Evolutionary conservation across 1,284 basidiomycete species (phyloP).

Genomic region (Crucibulum cyathiforme): DNA sequence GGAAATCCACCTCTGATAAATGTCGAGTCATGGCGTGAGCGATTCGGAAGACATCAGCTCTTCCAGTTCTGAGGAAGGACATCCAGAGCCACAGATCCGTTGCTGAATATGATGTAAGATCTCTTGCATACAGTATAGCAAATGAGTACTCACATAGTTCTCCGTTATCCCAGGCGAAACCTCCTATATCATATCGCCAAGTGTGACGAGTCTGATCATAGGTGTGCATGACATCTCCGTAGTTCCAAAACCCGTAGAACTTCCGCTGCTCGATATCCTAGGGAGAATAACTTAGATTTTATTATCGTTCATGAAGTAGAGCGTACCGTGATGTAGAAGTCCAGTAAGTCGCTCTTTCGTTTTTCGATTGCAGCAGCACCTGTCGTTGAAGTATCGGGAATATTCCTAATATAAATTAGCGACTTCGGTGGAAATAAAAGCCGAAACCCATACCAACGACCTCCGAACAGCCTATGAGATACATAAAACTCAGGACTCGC

Average conservation of each 20-base stretch:
- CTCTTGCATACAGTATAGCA: not conserved
- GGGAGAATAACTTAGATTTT: not conserved
- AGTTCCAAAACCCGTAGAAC: conserved; percentile 51
- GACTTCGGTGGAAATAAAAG: not conserved
- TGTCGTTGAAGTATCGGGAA: conserved; percentile 38
- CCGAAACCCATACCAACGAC: conserved; percentile 35
- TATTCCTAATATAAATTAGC: conserved; percentile 24
- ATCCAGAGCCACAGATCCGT: conserved; percentile 53
- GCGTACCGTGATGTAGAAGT: conserved; percentile 47
- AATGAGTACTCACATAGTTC: conserved; percentile 35
- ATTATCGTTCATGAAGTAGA: not conserved
- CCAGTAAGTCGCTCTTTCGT: conserved; percentile 42
- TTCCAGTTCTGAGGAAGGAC: conserved; percentile 49
- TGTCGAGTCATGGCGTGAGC: conserved; percentile 48
- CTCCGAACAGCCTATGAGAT: conserved; percentile 45
- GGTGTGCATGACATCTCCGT: conserved; percentile 51
- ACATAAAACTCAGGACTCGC: conserved; percentile 44
- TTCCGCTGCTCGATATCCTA: conserved; percentile 47
- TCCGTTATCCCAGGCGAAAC: conserved; percentile 48
- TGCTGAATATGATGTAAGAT: conserved; percentile 17
- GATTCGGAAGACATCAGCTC: conserved; percentile 47
- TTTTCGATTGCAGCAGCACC: conserved; percentile 43
- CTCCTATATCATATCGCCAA: conserved; percentile 52
- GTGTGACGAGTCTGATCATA: conserved; percentile 49
- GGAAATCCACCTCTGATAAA: conserved; percentile 48